phyloP scores from a whole-genome alignment of 805 yeast species.

The Zygotorulaspora florentina region DNA sequence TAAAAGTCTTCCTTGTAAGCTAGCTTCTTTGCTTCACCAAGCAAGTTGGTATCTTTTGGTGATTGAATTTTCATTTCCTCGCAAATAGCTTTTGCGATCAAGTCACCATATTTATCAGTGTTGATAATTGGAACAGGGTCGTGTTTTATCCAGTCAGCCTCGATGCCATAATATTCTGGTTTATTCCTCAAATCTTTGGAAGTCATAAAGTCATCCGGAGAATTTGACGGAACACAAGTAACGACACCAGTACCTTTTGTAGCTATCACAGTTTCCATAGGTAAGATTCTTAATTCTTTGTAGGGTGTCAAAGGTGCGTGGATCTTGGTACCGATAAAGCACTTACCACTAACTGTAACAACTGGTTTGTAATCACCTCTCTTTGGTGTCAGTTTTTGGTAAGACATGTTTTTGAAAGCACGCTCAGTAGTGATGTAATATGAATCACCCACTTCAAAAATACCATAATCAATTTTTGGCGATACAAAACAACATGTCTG shows the following conservation, averaged over 20 bases:
- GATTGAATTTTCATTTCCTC: conserved; percentile 88
- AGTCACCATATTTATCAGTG: conserved; percentile 84
- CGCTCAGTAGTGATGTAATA: conserved; percentile 87
- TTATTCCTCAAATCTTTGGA: conserved; percentile 78
- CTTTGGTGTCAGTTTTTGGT: conserved; percentile 84
- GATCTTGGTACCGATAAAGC: conserved; percentile 81
- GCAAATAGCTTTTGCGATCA: conserved; percentile 78
- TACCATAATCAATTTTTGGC: conserved; percentile 88
- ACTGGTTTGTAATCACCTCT: conserved; percentile 73
- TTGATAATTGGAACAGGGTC: conserved; percentile 70
- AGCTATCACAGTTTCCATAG: conserved; percentile 96
- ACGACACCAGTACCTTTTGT: conserved; percentile 98
- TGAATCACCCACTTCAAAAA: conserved; percentile 76
- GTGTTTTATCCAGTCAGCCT: conserved; percentile 77
- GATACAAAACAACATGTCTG: conserved; percentile 98
- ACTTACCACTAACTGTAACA: conserved; percentile 59
- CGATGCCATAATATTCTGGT: conserved; percentile 83
- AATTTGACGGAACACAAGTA: conserved; percentile 97
- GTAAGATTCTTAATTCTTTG: conserved; percentile 73
- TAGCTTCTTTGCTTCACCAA: conserved; percentile 87
- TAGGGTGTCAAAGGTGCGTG: conserved; percentile 75
- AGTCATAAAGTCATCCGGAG: conserved; percentile 95
- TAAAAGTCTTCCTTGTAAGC: conserved; percentile 97
- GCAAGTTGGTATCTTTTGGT: conserved; percentile 83
- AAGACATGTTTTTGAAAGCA: conserved; percentile 96